Evolutionary conservation across 2,329 filamentous ascomycete genomes (phyloP).

Genomic region (Blastomyces parvus): DNA sequence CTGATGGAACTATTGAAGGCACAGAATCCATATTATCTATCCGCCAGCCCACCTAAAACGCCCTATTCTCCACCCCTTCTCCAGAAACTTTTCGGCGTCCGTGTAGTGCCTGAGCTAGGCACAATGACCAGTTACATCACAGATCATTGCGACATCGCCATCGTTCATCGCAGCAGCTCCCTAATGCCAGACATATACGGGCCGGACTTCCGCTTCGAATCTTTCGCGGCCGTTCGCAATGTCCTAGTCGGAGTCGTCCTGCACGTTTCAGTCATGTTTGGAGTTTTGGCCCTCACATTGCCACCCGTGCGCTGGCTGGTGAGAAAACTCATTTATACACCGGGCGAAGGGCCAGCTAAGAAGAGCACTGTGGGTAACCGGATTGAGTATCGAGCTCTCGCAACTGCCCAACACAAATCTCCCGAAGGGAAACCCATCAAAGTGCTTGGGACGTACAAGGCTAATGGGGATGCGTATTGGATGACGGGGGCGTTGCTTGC

Average conservation of each 20-base stretch:
- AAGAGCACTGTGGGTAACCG: conserved; percentile 34
- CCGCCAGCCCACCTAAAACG: conserved; percentile 25
- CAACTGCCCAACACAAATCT: conserved; percentile 32
- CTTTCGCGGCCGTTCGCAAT: conserved; percentile 47
- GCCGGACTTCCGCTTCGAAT: conserved; percentile 47
- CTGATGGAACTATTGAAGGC: conserved; percentile 38
- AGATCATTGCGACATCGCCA: conserved; percentile 45
- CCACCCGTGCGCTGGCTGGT: conserved; percentile 46
- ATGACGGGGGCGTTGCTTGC: conserved; percentile 37
- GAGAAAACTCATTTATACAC: conserved; percentile 40
- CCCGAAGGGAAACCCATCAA: conserved; percentile 24
- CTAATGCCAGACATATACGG: conserved; percentile 51
- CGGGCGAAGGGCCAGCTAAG: conserved; percentile 42
- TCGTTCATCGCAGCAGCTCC: conserved; percentile 52
- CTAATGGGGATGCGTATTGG: conserved; percentile 35
- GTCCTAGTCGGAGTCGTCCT: conserved; percentile 40
- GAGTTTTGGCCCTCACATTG: conserved; percentile 39
- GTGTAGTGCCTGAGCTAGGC: conserved; percentile 48
- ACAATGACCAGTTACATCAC: conserved; percentile 46
- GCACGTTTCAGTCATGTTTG: conserved; percentile 41
- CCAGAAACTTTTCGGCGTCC: conserved; percentile 41
- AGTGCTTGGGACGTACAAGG: conserved; percentile 35
- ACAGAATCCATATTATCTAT: conserved; percentile 42
- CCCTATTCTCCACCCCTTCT: conserved; percentile 22
- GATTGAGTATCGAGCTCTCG: conserved; percentile 38